Evolutionary conservation across 2,329 filamentous ascomycete species (phyloP).

Genomic region (Fusarium stilboides): DNA sequence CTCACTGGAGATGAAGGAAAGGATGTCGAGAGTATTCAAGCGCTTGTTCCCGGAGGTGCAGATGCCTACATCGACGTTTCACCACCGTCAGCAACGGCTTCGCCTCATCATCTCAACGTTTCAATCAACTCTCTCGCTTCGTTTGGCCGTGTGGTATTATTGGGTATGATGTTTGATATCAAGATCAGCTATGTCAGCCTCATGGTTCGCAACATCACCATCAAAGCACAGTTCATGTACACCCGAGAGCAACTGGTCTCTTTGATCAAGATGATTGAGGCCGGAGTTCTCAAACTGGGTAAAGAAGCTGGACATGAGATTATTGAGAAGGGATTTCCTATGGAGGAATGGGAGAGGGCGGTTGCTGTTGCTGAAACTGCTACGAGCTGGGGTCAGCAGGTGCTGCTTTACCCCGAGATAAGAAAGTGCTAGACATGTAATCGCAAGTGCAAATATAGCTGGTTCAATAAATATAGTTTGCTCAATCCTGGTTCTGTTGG

Average conservation of each 20-base stretch:
- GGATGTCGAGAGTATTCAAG: constrained; percentile 9
- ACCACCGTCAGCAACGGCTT: constrained; percentile 23
- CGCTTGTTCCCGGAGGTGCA: constrained; percentile 1
- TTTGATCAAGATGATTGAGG: constrained; percentile 37
- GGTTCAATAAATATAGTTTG: too few species aligned
- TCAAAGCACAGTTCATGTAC: constrained; percentile 38
- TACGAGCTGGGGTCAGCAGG: constrained; percentile 37
- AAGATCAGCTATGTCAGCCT: constrained; percentile 32
- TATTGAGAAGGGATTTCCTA: constrained; percentile 6
- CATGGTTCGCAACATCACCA: constrained; percentile 24
- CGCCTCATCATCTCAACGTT: constrained; percentile 19
- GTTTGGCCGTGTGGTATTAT: constrained; percentile 7
- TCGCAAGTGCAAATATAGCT: too few species aligned
- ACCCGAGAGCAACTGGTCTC: constrained; percentile 19
- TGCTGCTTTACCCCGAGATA: constrained; percentile 13
- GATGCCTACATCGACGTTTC: constrained; percentile 41
- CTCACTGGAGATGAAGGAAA: constrained; percentile 25
- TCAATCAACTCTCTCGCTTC: constrained; percentile 10
- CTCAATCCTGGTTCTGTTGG: not conserved
- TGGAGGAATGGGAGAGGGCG: constrained; percentile 37
- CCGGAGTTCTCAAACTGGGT: constrained; percentile 27
- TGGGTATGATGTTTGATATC: constrained; percentile 30
- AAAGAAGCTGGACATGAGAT: constrained; percentile 34
- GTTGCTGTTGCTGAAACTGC: constrained; percentile 17
- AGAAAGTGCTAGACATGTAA: too few species aligned